Conservation (phyloP, 2,329 filamentous ascomycete genomes). For the Scytalidium lignicola region DNA sequence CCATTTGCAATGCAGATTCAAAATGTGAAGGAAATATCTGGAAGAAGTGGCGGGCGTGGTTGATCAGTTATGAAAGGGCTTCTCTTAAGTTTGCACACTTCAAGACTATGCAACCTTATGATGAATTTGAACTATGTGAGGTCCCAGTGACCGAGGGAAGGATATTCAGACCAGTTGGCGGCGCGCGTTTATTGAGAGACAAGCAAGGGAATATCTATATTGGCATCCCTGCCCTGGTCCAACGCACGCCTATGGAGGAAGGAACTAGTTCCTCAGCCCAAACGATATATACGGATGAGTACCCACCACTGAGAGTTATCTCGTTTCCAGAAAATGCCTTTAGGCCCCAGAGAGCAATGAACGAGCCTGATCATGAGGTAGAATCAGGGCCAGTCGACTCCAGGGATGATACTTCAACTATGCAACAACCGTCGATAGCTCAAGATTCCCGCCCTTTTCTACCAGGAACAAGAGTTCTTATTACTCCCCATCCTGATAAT, state of each 20-base stretch:
- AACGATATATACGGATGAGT: too few species aligned
- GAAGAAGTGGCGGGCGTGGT: neutral
- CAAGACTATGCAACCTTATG: neutral
- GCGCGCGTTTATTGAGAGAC: neutral
- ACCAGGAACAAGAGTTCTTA: too few species aligned
- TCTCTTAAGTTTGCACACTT: neutral
- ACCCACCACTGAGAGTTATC: too few species aligned
- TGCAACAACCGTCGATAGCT: too few species aligned
- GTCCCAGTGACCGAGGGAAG: neutral
- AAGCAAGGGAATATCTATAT: neutral
- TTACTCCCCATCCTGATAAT: too few species aligned
- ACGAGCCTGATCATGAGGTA: too few species aligned
- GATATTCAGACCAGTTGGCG: neutral
- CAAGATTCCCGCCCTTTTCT: too few species aligned
- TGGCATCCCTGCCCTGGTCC: neutral
- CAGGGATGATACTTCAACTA: too few species aligned
- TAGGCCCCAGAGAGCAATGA: too few species aligned
- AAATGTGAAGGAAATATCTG: neutral
- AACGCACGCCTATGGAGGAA: neutral
- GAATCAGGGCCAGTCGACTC: too few species aligned
- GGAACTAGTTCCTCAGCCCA: too few species aligned
- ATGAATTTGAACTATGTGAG: neutral
- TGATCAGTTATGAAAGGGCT: neutral
- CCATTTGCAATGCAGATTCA: neutral
- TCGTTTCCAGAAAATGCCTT: too few species aligned